Evolutionary conservation across 805 yeast species (phyloP).

Genomic region (Nakazawaea populi): DNA sequence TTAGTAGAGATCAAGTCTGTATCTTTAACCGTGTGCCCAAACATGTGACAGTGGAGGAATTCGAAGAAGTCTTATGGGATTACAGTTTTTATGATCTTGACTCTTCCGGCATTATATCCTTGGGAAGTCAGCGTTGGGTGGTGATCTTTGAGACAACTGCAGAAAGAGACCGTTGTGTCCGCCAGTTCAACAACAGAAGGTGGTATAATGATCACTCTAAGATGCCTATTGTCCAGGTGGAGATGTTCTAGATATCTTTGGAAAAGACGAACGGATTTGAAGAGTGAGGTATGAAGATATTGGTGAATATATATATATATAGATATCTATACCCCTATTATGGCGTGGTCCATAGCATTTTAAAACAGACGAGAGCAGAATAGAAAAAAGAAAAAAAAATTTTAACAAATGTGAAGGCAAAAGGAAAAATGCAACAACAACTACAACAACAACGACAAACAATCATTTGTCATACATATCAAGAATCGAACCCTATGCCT

Average conservation of each 20-base stretch:
- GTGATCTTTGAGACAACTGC: constrained; percentile 36
- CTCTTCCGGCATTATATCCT: constrained; percentile 14
- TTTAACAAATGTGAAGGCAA: no score
- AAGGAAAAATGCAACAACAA: no score
- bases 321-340: no score
- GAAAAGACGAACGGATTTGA: no score
- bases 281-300: not conserved
- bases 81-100: constrained; percentile 32
- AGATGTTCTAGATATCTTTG: constrained; percentile 11
- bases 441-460: no score
- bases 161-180: constrained; percentile 46
- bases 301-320: not conserved
- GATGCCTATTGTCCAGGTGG: constrained; percentile 26
- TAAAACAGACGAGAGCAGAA: no score
- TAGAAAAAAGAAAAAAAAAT: no score
- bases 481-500: no score
- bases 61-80: constrained; percentile 39
- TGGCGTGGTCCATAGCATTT: no score
- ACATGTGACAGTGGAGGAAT: constrained; percentile 29
- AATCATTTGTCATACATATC: no score
- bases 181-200: constrained; percentile 43
- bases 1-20: constrained; percentile 27
- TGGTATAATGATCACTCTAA: constrained; percentile 21
- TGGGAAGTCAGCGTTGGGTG: constrained; percentile 23
- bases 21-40: constrained; percentile 42